Conservation (phyloP, 805 yeast genomes). For the Starmerella potacharoeniae region DNA sequence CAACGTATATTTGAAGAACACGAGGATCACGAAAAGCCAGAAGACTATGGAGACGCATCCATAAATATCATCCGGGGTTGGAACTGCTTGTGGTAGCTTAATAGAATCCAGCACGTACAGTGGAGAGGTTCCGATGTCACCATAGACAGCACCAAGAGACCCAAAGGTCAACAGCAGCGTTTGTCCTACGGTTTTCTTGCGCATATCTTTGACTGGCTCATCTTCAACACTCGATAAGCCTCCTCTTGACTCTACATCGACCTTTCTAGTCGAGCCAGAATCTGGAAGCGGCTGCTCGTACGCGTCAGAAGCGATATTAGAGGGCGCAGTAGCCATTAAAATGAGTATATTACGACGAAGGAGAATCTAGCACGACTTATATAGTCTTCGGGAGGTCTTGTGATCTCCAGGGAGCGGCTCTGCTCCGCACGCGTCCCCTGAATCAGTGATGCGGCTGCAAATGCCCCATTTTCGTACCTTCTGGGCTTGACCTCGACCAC, state of each 20-base stretch:
- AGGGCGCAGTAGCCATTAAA: background rate
- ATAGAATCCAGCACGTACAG: slow-evolving; percentile 30
- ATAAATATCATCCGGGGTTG: slow-evolving; percentile 33
- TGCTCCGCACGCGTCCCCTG: background rate
- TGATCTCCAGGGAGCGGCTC: background rate
- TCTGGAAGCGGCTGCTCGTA: background rate
- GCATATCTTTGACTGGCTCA: background rate
- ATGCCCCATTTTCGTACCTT: background rate
- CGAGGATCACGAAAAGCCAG: slow-evolving; percentile 44
- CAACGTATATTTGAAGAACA: slow-evolving; percentile 40
- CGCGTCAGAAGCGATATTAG: background rate
- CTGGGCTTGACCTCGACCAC: background rate
- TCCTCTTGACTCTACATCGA: background rate
- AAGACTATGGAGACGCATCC: slow-evolving; percentile 46
- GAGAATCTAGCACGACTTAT: background rate
- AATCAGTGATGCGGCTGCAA: background rate
- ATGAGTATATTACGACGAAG: too few relatives aligned
- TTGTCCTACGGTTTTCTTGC: background rate
- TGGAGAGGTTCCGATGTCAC: slow-evolving; percentile 55
- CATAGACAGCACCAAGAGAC: slow-evolving; percentile 53
- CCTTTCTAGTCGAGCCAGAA: background rate
- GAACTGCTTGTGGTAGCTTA: slow-evolving; percentile 17
- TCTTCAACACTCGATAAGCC: background rate
- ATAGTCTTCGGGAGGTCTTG: background rate
- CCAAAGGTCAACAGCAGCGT: slow-evolving; percentile 29